Base-by-base conservation (phyloP, 768 basidiomycete genomes). In the Leccinum uliginosum region DNA sequence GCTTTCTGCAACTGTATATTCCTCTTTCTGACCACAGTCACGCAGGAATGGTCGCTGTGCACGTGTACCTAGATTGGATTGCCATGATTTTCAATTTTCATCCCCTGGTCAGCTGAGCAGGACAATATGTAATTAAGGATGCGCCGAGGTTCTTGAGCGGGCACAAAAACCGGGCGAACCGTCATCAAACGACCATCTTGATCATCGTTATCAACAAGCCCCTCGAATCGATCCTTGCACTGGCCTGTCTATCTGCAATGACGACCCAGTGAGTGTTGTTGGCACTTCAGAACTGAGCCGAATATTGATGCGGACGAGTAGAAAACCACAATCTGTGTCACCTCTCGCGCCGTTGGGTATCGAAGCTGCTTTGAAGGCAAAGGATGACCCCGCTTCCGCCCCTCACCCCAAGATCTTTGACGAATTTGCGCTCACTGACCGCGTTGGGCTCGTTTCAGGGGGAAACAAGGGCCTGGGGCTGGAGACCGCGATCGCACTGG, bases 401-500 rank as follows among this genome's bases (percentile, higher is more conserved):
- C 72, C 76, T 7, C 73, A 69, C 4, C 73, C 78, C 17, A 83
- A 81, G 65, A 78, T 86, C 17, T 79, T 83, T 61, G 79, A 79
- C 47, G 83, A 85, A 59, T 86, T 83, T 69, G 77, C 80, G 1
- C 76, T 86, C 34, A 73, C 70, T 12, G 81, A 80, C 54, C 78
- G 83, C 3, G 83, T 86, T 3, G 83, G 76, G 8, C 75, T 87
- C 45, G 81, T 87, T 23, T 82, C 85, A 0, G 86, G 86, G 7
- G 85, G 78, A 0, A 82, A 85, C 59, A 73, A 85, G 26, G 86
- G 90, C 0, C 79, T 92, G 21, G 91, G 90, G 3, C 82, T 93
- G 23, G 90, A 92, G 73, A 86, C 87, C 84, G 87, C 87, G 29
- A 73, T 91, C 53, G 82, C 84, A 4, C 73, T 91, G 44, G 80